Evolutionary conservation across 495 filamentous ascomycete genomes (phyloP).

Genomic region (Penicillium roqueforti): DNA sequence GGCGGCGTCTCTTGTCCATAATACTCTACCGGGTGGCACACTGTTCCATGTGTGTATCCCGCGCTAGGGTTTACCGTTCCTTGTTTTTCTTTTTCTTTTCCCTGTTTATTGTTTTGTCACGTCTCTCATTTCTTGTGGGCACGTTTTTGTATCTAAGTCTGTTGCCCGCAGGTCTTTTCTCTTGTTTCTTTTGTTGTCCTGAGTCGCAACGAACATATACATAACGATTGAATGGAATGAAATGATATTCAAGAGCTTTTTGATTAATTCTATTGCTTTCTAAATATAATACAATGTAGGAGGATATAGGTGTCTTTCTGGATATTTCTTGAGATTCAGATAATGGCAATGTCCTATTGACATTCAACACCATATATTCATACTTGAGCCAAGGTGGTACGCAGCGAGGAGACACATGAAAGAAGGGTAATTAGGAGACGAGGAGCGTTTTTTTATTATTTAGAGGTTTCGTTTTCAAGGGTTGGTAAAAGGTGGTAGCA

Average conservation of each 20-base stretch:
- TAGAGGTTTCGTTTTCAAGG: conserved; percentile 3
- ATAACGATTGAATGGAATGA: conserved; percentile 10
- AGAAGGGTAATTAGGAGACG: neutral
- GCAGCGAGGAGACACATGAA: neutral
- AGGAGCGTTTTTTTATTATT: conserved; percentile 9
- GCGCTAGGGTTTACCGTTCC: neutral
- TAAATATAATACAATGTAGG: too few relatives aligned
- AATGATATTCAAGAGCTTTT: neutral
- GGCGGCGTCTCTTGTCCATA: conserved; percentile 11
- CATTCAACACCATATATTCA: neutral
- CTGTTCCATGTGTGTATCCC: neutral
- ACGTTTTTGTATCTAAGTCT: conserved; percentile 3
- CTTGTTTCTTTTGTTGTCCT: conserved; percentile 6
- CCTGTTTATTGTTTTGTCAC: neutral
- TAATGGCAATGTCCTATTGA: neutral
- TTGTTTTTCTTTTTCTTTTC: neutral
- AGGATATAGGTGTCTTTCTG: neutral
- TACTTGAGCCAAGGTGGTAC: neutral
- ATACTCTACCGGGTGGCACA: neutral
- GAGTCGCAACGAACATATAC: conserved; percentile 3
- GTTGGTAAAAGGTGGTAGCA: neutral
- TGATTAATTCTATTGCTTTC: too few relatives aligned
- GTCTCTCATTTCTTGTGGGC: neutral
- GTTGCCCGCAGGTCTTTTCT: neutral
- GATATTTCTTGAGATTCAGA: neutral